These are phyloP conservation scores for Saccharomyces hybrid DNA, from an alignment of 1,139 yeast species.

Conservation along the genomic window DNA sequence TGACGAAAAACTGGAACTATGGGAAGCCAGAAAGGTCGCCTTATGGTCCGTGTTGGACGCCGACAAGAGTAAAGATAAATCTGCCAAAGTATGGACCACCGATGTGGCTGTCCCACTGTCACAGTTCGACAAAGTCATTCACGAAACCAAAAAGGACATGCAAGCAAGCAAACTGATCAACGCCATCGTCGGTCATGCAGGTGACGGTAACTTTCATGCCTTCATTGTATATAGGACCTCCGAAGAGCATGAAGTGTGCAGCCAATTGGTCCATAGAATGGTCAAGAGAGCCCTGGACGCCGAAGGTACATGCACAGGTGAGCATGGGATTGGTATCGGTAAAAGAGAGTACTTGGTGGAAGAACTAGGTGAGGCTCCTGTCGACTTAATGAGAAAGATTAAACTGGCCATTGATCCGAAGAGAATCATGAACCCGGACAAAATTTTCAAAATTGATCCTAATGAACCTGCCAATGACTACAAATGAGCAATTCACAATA, in stretches of 20 bases:
- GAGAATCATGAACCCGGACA: slow-evolving; percentile 70
- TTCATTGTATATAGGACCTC: slow-evolving; percentile 57
- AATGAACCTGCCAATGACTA: slow-evolving; percentile 30
- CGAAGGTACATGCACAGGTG: slow-evolving; percentile 88
- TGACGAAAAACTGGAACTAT: too few species aligned
- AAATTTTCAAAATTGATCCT: slow-evolving; percentile 60
- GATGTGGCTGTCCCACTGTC: slow-evolving; percentile 88
- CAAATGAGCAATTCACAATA: neutral
- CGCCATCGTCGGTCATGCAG: slow-evolving; percentile 71
- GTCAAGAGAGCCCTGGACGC: slow-evolving; percentile 57
- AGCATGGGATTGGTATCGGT: slow-evolving; percentile 83
- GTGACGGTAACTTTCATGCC: slow-evolving; percentile 87
- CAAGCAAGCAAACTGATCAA: slow-evolving; percentile 47
- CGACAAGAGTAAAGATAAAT: slow-evolving; percentile 47
- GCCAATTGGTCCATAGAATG: slow-evolving; percentile 57
- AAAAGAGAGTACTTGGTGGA: slow-evolving; percentile 56
- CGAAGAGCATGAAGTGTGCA: slow-evolving; percentile 39
- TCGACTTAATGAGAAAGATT: slow-evolving; percentile 66
- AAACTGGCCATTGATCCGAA: slow-evolving; percentile 68
- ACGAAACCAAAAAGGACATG: slow-evolving; percentile 51
- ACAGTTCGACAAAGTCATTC: slow-evolving; percentile 52
- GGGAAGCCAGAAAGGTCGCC: slow-evolving; percentile 68
- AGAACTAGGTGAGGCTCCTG: slow-evolving; percentile 61
- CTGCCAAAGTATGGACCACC: slow-evolving; percentile 72
- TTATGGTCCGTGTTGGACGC: slow-evolving; percentile 78